A percentile compares a stretch with the other conserved stretches of the same genome.
Conservation (phyloP, 345 rosid species). For the Eucalyptus erythrocorys region DNA sequence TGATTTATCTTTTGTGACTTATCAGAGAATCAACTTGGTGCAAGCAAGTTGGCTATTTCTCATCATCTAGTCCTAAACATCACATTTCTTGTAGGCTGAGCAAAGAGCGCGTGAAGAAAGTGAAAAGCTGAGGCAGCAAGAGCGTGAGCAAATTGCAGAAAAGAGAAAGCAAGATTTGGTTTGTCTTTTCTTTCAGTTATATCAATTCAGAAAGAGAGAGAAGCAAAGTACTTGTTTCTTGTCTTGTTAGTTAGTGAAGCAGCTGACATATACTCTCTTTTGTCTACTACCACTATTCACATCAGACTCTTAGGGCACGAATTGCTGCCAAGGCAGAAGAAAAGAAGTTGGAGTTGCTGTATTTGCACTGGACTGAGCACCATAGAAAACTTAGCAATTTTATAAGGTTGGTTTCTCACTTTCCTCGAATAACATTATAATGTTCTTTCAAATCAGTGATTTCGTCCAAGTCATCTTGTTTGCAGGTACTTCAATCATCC, state of each 20-base stretch:
- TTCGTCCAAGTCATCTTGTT: background rate
- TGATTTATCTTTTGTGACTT: background rate
- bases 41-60: background rate
- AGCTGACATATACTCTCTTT: background rate
- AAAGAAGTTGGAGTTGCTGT: slow-evolving; percentile 90
- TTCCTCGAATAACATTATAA: background rate
- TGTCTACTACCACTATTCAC: background rate
- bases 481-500: background rate
- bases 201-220: background rate
- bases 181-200: slow-evolving; percentile 6
- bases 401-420: slow-evolving; percentile 50
- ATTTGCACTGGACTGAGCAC: slow-evolving; percentile 96
- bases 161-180: slow-evolving; percentile 92
- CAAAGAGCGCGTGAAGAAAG: slow-evolving; percentile 86
- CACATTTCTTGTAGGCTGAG: slow-evolving; percentile 46
- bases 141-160: slow-evolving; percentile 73
- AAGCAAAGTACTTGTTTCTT: background rate
- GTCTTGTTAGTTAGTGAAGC: background rate
- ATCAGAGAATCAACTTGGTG: background rate
- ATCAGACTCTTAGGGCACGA: slow-evolving; percentile 84
- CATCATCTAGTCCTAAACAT: background rate
- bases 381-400: slow-evolving; percentile 79
- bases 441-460: background rate
- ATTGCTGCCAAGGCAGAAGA: slow-evolving; percentile 95
- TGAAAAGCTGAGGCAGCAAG: slow-evolving; percentile 84